A percentile compares a stretch with the other conserved stretches of the same genome.
Evolutionary conservation across 257 asterid genomes (phyloP).

Genomic region (Coffea canephora): DNA sequence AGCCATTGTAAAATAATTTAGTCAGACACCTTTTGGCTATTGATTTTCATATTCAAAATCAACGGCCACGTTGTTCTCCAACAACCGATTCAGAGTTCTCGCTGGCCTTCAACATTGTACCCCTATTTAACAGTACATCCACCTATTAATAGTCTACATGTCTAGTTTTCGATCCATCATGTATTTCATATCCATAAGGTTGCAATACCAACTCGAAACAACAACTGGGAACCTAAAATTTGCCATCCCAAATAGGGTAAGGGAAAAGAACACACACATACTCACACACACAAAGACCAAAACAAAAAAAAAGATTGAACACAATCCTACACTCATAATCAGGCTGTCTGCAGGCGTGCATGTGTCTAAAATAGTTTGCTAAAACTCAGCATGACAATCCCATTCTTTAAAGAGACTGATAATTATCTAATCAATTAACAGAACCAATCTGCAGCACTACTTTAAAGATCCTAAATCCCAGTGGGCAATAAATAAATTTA

Average conservation of each 20-base stretch:
- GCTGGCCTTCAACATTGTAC: background rate
- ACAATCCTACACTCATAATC: background rate
- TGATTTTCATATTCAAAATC: background rate
- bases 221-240: background rate
- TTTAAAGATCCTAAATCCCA: background rate
- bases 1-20: background rate
- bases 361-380: background rate
- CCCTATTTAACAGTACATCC: background rate
- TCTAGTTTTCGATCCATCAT: background rate
- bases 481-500: background rate
- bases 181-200: background rate
- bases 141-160: background rate
- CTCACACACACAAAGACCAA: too few species aligned
- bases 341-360: background rate
- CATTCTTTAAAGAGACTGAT: background rate
- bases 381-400: background rate
- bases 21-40: background rate
- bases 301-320: background rate
- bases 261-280: too few species aligned
- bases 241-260: background rate
- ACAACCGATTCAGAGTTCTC: background rate
- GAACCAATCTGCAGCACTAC: background rate
- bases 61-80: background rate
- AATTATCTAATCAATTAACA: background rate
- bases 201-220: too few species aligned